phyloP scores from a whole-genome alignment of 371 early-diverging fungal species.

The Cokeromyces recurvatus region DNA sequence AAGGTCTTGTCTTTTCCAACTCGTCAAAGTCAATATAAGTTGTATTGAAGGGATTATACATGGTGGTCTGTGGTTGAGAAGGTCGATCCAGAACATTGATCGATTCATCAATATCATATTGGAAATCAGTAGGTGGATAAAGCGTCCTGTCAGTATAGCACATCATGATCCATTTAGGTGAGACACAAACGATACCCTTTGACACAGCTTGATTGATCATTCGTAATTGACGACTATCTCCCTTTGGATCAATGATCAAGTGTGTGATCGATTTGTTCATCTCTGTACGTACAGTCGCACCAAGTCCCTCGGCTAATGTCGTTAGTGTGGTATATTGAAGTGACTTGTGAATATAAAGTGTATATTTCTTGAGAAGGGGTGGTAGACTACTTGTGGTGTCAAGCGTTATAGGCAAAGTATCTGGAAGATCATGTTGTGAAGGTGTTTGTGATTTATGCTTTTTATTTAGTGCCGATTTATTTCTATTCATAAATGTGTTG shows the following conservation, averaged over 20 bases:
- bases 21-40: slow-evolving; percentile 1
- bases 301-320: background rate
- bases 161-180: background rate
- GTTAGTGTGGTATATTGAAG: background rate
- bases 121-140: background rate
- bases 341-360: background rate
- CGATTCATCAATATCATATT: background rate
- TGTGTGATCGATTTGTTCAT: background rate
- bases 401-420: background rate
- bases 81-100: background rate
- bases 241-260: background rate
- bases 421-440: too few relatives aligned
- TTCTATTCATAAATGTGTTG: too few relatives aligned
- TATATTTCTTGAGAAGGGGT: background rate
- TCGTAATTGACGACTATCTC: background rate
- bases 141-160: background rate
- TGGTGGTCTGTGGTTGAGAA: background rate
- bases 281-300: background rate
- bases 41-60: background rate
- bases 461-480: too few relatives aligned
- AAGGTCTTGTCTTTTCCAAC: background rate
- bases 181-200: background rate
- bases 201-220: background rate
- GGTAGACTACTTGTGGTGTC: background rate
- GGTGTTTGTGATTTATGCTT: too few relatives aligned